A percentile compares a stretch with the other conserved stretches of the same genome.
Conservation (phyloP, 768 basidiomycete species). For the Clitopilus passeckerianus region DNA sequence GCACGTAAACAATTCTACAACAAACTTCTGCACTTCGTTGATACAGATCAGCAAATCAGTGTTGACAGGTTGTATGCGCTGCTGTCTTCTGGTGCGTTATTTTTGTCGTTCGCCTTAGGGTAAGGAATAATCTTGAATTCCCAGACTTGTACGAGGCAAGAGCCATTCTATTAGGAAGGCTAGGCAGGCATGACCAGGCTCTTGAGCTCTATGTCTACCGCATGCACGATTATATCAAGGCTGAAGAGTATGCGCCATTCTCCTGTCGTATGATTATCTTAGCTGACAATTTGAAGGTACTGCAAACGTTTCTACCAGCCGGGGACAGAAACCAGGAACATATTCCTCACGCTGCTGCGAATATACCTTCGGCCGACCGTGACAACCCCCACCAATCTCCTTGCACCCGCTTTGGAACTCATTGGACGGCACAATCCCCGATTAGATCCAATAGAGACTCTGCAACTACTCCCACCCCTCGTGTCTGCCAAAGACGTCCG, state of each 20-base stretch:
- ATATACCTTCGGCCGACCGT: conserved; percentile 80
- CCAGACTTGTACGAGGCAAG: conserved; percentile 87
- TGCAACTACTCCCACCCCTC: conserved; percentile 86
- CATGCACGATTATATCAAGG: conserved; percentile 76
- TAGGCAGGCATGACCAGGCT: conserved; percentile 90
- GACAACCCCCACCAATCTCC: conserved; percentile 49
- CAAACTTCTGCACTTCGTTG: conserved; percentile 78
- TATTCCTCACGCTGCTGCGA: conserved; percentile 82
- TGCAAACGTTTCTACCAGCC: conserved; percentile 79
- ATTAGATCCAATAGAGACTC: conserved; percentile 75
- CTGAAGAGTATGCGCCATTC: conserved; percentile 67
- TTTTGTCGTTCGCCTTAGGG: background rate
- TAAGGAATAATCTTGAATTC: background rate
- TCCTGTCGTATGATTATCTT: background rate
- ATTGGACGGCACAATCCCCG: conserved; percentile 81
- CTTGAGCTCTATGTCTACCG: conserved; percentile 93
- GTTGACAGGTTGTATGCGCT: conserved; percentile 76
- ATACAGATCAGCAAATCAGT: conserved; percentile 61
- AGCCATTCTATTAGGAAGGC: conserved; percentile 83
- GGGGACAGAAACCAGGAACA: conserved; percentile 44
- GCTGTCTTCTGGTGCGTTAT: conserved; percentile 69
- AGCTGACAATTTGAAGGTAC: conserved; percentile 50
- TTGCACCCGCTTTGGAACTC: conserved; percentile 82
- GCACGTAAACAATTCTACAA: conserved; percentile 42
- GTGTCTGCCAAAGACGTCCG: conserved; percentile 80